phyloP scores from a whole-genome alignment of 305 asterid genomes.

The Fraxinus baroniana region DNA sequence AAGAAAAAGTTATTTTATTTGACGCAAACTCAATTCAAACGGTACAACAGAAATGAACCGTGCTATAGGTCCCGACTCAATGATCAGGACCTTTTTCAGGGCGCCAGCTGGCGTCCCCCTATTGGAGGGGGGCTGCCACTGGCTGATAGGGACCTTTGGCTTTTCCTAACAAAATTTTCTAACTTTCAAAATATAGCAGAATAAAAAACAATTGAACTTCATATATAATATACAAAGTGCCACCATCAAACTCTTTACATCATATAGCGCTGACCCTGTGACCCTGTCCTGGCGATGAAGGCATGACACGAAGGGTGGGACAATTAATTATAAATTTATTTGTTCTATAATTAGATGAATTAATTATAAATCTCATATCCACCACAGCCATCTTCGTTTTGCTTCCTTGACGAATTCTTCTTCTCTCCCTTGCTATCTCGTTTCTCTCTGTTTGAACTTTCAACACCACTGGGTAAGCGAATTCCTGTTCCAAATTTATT shows the following conservation, averaged over 20 bases:
- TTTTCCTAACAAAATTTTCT: too few relatives aligned
- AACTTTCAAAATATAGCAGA: background rate
- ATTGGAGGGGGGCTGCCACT: too few relatives aligned
- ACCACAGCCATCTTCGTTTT: constrained; percentile 48
- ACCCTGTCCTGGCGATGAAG: background rate
- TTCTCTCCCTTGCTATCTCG: background rate
- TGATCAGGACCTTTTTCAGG: too few relatives aligned
- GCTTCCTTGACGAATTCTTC: constrained; percentile 6
- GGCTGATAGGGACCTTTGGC: too few relatives aligned
- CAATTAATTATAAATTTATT: background rate
- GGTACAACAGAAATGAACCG: background rate
- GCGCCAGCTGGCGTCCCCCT: too few relatives aligned
- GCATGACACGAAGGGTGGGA: background rate
- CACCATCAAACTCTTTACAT: background rate
- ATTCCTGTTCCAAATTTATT: background rate
- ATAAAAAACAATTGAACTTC: too few relatives aligned
- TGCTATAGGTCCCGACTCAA: too few relatives aligned
- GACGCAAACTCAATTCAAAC: background rate
- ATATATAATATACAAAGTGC: background rate
- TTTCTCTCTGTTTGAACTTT: constrained; percentile 1
- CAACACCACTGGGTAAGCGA: background rate
- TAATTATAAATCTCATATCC: constrained; percentile 9
- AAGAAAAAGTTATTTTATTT: background rate
- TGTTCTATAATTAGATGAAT: background rate
- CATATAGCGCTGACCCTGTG: background rate